Evolutionary conservation across 345 rosid genomes (phyloP).

Genomic region (Durio zibethinus): DNA sequence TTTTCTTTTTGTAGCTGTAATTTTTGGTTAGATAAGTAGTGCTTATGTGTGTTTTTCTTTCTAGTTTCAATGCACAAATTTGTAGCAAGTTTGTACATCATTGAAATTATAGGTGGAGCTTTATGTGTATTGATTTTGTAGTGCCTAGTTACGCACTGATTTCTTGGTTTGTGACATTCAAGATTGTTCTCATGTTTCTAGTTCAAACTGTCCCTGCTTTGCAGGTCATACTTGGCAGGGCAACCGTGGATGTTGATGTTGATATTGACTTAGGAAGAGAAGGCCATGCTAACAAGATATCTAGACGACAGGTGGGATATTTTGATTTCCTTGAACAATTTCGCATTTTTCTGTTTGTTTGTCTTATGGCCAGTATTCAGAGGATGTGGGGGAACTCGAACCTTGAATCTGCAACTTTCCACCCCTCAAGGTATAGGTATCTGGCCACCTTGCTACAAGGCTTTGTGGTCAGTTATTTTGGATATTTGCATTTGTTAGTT

Average conservation of each 20-base stretch:
- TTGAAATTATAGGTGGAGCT: not conserved
- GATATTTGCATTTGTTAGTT: constrained; percentile 1
- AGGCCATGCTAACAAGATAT: constrained; percentile 58
- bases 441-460: not conserved
- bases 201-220: constrained; percentile 20
- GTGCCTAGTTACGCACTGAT: not conserved
- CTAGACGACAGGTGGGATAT: constrained; percentile 69
- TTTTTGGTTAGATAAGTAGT: not conserved
- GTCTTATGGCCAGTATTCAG: not conserved
- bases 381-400: not conserved
- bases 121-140: not conserved
- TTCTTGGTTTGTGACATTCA: not conserved
- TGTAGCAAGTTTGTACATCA: not conserved
- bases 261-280: constrained; percentile 82
- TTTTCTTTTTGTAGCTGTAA: not conserved
- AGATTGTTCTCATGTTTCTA: constrained; percentile 6
- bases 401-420: not conserved
- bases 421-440: not conserved
- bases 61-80: not conserved
- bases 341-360: not conserved
- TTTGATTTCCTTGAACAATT: constrained; percentile 12
- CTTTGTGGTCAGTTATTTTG: not conserved
- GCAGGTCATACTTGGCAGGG: constrained; percentile 88
- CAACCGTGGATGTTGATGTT: constrained; percentile 61
- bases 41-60: not conserved